phyloP scores from a whole-genome alignment of 2,329 filamentous ascomycete genomes.

The Setomelanomma holmii region DNA sequence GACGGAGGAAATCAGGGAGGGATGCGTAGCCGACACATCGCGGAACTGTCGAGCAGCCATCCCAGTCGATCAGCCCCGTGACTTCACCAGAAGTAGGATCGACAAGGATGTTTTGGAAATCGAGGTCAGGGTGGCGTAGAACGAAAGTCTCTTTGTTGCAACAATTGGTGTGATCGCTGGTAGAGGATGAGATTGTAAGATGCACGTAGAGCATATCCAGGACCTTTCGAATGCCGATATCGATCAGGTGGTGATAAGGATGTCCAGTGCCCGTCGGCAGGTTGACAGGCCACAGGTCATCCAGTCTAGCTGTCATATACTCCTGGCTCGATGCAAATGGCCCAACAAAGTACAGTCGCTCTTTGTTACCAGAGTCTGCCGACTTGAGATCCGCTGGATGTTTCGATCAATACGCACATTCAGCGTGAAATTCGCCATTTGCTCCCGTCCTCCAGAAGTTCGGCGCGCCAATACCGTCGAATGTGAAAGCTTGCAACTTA shows the following conservation, averaged over 20 bases:
- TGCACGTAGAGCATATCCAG: no score
- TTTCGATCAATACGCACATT: background rate
- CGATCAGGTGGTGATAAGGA: background rate
- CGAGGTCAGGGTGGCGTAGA: slow-evolving; percentile 18
- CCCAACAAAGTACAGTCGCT: background rate
- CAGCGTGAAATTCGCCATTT: background rate
- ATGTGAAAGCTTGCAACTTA: slow-evolving; percentile 13
- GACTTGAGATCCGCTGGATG: background rate
- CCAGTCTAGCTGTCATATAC: no score
- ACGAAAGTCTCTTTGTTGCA: slow-evolving; percentile 14
- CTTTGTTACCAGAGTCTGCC: background rate
- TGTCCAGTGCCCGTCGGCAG: no score
- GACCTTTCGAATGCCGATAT: background rate
- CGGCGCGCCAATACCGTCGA: slow-evolving; percentile 18
- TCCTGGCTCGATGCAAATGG: no score
- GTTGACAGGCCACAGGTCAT: no score
- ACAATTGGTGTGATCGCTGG: background rate
- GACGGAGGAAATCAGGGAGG: background rate
- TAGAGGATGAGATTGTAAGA: no score
- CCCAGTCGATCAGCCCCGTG: slow-evolving; percentile 19
- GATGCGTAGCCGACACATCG: slow-evolving; percentile 2
- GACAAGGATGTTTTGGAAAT: slow-evolving; percentile 23
- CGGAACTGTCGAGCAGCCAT: background rate
- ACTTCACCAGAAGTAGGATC: slow-evolving; percentile 13
- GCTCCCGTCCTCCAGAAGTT: background rate